Evolutionary conservation across 2,329 filamentous ascomycete species (phyloP), one percentile per base, ranked within the genome.

Genomic region (Cytospora mali): DNA sequence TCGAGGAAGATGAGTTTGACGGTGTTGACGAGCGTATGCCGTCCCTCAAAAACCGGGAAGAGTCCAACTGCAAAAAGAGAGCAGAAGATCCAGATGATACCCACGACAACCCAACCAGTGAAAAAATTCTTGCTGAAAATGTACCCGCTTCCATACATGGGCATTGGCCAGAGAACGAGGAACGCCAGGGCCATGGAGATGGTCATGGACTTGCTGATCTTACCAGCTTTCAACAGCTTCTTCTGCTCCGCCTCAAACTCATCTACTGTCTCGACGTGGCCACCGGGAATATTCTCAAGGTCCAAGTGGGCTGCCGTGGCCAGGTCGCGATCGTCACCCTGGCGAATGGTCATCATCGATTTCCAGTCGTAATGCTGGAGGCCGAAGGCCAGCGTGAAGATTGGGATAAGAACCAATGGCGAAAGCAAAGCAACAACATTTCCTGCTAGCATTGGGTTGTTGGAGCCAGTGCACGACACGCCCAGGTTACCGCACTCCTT

Each of bases 151-250:
- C 92, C 93, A 71, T 95, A 97, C 86, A 97, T 88, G 1, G 93
- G 93, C 84, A 97, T 94, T 0, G 93, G 93, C 92, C 93, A 97
- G 18, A 97, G 83, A 2, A 97, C 81, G 0, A 97, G 79, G 61
- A 96, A 80, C 0, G 86, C 82, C 0, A 96, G 65, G 0, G 69
- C 67, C 71, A 76, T 62, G 21, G 74, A 62, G 1, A 69, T 58
- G 1, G 75, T 76, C 53, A 68, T 67, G 1, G 62, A 66, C 64
- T 72, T 73, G 70, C 72, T 74, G 56, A 76, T 75, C 61, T 69
- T 72, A 58, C 72, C 68, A 1, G 74, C 74, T 6, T 70, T 67
- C 35, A 58, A 18, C n/a, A 76, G 64, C 64, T 73, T 75, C 60
- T 58, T 68, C 59, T 74, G 74, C 62, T 83, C 78, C 7, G 75